Evolutionary conservation across 2,329 filamentous ascomycete genomes (phyloP), one percentile per base, ranked within the genome.

Genomic region (Zasmidium cellare): DNA sequence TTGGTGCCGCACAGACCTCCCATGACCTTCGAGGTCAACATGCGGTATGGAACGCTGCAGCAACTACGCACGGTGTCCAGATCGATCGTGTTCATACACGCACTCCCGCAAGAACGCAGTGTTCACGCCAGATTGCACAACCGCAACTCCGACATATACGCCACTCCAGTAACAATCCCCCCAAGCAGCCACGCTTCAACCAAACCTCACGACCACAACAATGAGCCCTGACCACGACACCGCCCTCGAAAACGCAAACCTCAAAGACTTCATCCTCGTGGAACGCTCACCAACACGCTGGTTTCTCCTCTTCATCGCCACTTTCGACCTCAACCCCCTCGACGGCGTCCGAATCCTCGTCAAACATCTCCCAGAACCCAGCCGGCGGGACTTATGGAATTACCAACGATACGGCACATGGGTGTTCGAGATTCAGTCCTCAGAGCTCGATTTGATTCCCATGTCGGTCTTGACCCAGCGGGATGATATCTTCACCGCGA

Each of bases 381-480:
- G 24, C 18, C 28, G 16, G 11, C 16, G 41, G 14, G 46, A 49
- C 23, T 14, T 53, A 12, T 57, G 46, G 23, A 47, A 53, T 7
- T 52, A 53, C n/a, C 47, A 57, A 24, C 44, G 46, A 2, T 53
- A 53, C 22, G 50, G 55, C 9, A 53, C 12, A 2, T 57, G 55
- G 55, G 11, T 22, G 3, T 53, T 52, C 24, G 3, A 51, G 18
- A 12, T 49, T 14, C 7, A 47, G 23, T 18, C 20, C 22, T 44
- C 25, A 22, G 25, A 47, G 2, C 25, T 45, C 11, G 45, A 48
- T 12, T 2, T 44, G 19, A 11, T 44, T 12, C 14, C 31, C 41
- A 11, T 16, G 52, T 14, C 16, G 44, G 20, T 47, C 14, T 3
- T 41, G 23, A 28, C n/a, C 44, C 18, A 23, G 19, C 9, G 35